Evolutionary conservation across 164 flowering plant species (phyloP), one percentile per base, ranked within the genome.

Genomic region (Protea cynaroides): DNA sequence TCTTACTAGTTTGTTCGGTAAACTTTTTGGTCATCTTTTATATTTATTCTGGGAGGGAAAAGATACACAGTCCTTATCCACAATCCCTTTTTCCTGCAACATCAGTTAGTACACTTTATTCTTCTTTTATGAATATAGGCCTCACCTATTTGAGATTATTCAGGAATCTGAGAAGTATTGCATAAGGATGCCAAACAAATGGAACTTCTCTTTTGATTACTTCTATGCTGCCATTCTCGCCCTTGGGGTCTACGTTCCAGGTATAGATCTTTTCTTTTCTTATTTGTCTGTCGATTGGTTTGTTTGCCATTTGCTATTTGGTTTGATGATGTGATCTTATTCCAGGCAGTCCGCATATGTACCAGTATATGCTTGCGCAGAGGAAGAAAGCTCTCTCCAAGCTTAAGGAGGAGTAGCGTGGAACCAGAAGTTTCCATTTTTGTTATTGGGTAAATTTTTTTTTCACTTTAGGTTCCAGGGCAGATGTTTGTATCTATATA

Each of bases 261-360:
- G 92, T 58, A 79, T 60, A 75, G 47, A 64, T 66, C 54, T 21
- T 0, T 18, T 24, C 1, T 65, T 23, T 44, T 59, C 19, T 49
- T 60, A 14, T 51, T 47, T n/a, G 19, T 34, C 46, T 21, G 17
- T 13, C 34, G n/a, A 22, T 21, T 9, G 38, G n/a, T 43, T 24
- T 56, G 37, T 51, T 59, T 38, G 57, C 50, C 23, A 15, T 34
- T 4, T 36, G 21, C 61, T 61, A 8, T 36, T 61, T 37, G 18
- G n/a, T 61, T 40, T 40, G 25, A 29, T 57, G 50, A 23, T 38
- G 8, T 68, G 38, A 57, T 46, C 4, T 21, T 25, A n/a, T 53
- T 75, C 71, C 88, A 87, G 92, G 96, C 8, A 81, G 84, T 54
- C 96, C 92, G 58, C 90, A 86, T 74, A 65, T 89, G 87, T 89